phyloP scores from a whole-genome alignment of 306 rosid genomes.

The Alnus glutinosa region DNA sequence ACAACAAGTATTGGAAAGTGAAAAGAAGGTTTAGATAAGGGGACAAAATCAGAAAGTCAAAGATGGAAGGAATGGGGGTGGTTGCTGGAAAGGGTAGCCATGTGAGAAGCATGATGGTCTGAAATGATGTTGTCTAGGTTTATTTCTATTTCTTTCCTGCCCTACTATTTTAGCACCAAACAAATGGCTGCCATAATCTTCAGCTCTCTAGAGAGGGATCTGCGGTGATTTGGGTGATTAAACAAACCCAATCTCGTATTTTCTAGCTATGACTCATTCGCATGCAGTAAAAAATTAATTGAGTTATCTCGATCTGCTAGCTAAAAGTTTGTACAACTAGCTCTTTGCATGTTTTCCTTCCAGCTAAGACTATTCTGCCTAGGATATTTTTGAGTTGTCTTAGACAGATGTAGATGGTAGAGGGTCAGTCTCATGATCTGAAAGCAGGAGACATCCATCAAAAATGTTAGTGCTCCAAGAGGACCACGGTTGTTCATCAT shows the following conservation, averaged over 20 bases:
- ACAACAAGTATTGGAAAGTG: constrained; percentile 14
- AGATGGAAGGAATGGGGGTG: constrained; percentile 33
- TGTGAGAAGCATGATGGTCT: constrained; percentile 51
- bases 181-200: constrained; percentile 6
- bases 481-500: constrained; percentile 3
- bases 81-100: constrained; percentile 42
- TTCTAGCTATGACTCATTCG: neutral
- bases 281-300: neutral
- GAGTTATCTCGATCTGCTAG: neutral
- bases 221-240: neutral
- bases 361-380: too few species aligned
- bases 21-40: constrained; percentile 33
- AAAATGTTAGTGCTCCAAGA: neutral
- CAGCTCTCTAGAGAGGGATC: neutral
- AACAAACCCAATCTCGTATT: neutral
- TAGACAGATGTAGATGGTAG: neutral
- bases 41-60: constrained; percentile 36
- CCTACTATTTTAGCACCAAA: neutral
- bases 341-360: too few species aligned
- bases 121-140: constrained; percentile 43
- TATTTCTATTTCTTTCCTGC: neutral
- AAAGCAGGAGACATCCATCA: neutral
- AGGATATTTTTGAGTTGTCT: neutral
- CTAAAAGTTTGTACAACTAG: neutral
- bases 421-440: constrained; percentile 4